Base-by-base conservation (phyloP, 805 yeast genomes). In the Clavispora phyllophila region DNA sequence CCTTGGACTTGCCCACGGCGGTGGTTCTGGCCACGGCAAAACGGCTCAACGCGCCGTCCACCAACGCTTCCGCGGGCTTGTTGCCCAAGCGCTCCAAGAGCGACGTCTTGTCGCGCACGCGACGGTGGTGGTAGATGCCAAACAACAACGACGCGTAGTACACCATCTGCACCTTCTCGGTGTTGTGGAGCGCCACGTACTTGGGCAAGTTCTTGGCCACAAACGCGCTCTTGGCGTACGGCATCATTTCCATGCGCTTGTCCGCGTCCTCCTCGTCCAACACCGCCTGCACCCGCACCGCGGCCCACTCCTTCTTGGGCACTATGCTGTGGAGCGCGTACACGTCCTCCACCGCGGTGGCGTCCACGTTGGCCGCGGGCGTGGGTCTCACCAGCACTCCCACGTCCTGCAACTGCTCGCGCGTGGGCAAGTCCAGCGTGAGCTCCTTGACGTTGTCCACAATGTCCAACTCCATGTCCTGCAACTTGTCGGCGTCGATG, bases 401-500 rank as follows among this genome's bases (percentile, higher is more conserved):
- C 18, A 64, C 68, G 36, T 75, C 73, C 18, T 72, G 73, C 68
- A 89, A 72, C 57, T 81, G 77, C 46, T 73, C 75, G 56, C 78
- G 76, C 2, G 89, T 68, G 37, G 98, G 98, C 52, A 91, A 73
- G 45, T 74, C 78, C 27, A 72, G 73, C 2, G 96, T 88, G 36
- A 82, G 74, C 26, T 75, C 71, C 58, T 78, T 78, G 48, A 93
- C 89, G 28, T 82, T 75, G 53, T 87, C 96, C 42, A 89, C 80
- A 55, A 91, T 90, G 54, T 87, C 93, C 46, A 79, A 62, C 60
- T 91, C 93, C 40, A 81, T 70, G 46, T 76, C 84, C 43, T 77
- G 84, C 51, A 93, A 75, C 62, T 81, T 78, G 40, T 80, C 95
- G 2, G 96, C 76, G 60, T 93, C 97, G 57, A 93, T 82, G 55